Evolutionary conservation across 225 moss, liverwort and hornwort species (phyloP).

Genomic region (Marchantia paleacea): DNA sequence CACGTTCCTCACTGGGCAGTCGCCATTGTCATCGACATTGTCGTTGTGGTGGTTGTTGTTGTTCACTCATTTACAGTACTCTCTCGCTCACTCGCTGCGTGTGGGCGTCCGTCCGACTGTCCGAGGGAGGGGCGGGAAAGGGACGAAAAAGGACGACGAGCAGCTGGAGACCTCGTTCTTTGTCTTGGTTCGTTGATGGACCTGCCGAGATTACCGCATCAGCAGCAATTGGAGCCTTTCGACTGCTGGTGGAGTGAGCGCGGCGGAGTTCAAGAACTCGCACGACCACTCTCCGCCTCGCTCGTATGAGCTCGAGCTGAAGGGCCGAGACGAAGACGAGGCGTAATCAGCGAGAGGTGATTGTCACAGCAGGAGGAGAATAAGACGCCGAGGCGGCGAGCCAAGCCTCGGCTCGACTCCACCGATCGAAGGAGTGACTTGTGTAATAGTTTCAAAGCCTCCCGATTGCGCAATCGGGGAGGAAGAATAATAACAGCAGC

Average conservation of each 20-base stretch:
- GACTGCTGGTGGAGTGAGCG: conserved; percentile 8
- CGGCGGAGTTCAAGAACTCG: not conserved
- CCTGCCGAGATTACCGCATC: not conserved
- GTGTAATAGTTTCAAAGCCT: not conserved
- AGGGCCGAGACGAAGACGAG: not conserved
- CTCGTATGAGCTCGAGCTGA: not conserved
- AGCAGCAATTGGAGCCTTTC: not conserved
- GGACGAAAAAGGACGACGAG: not conserved
- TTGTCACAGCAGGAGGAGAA: not conserved
- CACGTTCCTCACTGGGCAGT: not conserved
- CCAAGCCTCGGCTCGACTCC: not conserved
- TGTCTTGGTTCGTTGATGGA: not conserved
- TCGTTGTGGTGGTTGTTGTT: not conserved
- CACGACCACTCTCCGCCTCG: not conserved
- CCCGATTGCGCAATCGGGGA: not conserved
- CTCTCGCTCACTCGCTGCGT: not conserved
- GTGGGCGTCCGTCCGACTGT: not conserved
- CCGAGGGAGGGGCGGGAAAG: conserved; percentile 9
- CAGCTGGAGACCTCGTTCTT: not conserved
- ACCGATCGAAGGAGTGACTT: not conserved
- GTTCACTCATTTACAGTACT: no score
- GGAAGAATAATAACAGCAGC: not conserved
- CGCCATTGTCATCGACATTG: not conserved
- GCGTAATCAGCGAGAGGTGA: not conserved
- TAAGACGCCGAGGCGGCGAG: not conserved